Base-by-base conservation (phyloP, 192 early-diverging fungal species). In the Rhizophlyctis rosea region DNA sequence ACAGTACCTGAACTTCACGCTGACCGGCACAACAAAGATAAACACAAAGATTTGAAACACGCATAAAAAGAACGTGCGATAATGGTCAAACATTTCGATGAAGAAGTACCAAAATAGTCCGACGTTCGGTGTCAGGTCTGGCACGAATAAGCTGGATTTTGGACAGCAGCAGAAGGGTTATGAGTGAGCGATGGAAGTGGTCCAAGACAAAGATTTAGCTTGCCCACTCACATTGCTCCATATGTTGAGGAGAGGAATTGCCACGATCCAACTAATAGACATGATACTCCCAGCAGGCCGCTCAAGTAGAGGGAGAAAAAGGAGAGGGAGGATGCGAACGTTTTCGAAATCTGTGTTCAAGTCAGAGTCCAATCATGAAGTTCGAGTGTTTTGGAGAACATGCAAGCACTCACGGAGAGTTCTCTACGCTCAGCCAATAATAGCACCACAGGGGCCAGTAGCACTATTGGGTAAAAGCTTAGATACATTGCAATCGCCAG, bases 101-200 rank as follows among this genome's bases (percentile, higher is more conserved):
- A 97, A 95, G 75, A 99, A 95, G 77, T 99, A 99, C 97, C 97
- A 99, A 67, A 85, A 96, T 55, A 98, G 69, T 3, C 97, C 97
- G 27, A 96, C 81, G 74, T 95, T 99, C 1, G 95, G 97, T n/a
- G 90, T 90, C 65, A 99, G 71, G 58, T 99, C 97, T 36, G 84
- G 75, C 16, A 94, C 90, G 2, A 80, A 68, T 34, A 94, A 65
- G 9, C 85, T 89, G 35, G 23, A n/a, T n/a, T n/a, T n/a, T n/a
- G n/a, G n/a, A n/a, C n/a, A n/a, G n/a, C n/a, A n/a, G 7, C 59
- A 24, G 24, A 32, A 27, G 31, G 31, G 28, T 13, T 14, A n/a
- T 28, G 23, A 47, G 14, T 28, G 5, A 9, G 23, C 5, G 3
- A n/a, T 31, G n/a, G n/a, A n/a, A n/a, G n/a, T 18, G n/a, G 69